These are phyloP conservation scores for Phyllosticta capitalensis DNA, from an alignment of 2,329 filamentous ascomycete species.

Conservation along the genomic window DNA sequence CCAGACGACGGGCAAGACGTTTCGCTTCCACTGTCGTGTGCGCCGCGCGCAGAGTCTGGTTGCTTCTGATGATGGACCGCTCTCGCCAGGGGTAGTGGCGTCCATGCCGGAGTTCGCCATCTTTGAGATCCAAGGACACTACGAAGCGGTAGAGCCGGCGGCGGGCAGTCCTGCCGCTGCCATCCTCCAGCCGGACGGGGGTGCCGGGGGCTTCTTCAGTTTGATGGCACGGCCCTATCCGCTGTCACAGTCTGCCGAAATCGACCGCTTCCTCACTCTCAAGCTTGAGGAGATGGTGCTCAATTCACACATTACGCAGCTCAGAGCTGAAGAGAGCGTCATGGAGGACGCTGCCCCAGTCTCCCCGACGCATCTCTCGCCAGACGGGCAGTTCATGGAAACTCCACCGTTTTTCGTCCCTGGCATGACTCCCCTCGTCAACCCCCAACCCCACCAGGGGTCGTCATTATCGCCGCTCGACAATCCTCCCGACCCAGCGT, in stretches of 20 bases:
- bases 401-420: neutral
- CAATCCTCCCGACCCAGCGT: neutral
- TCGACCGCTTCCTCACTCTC: conserved; percentile 5
- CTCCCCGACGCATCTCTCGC: neutral
- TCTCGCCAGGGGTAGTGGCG: neutral
- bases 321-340: neutral
- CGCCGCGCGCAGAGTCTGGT: neutral
- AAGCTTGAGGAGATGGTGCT: conserved; percentile 3
- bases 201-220: conserved; percentile 5
- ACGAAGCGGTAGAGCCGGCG: neutral
- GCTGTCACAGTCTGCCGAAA: neutral
- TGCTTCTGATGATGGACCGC: neutral
- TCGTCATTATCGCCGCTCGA: neutral
- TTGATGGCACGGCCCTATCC: conserved; percentile 7
- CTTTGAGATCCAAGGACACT: conserved; percentile 3
- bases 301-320: neutral
- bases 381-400: neutral
- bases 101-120: neutral
- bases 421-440: neutral
- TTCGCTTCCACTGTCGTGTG: conserved; percentile 7
- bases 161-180: neutral
- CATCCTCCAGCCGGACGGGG: neutral
- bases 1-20: conserved; percentile 1
- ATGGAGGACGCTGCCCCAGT: neutral
- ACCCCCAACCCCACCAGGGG: neutral